Conservation (phyloP, 2,329 filamentous ascomycete genomes). For the Daldinia sp. region DNA sequence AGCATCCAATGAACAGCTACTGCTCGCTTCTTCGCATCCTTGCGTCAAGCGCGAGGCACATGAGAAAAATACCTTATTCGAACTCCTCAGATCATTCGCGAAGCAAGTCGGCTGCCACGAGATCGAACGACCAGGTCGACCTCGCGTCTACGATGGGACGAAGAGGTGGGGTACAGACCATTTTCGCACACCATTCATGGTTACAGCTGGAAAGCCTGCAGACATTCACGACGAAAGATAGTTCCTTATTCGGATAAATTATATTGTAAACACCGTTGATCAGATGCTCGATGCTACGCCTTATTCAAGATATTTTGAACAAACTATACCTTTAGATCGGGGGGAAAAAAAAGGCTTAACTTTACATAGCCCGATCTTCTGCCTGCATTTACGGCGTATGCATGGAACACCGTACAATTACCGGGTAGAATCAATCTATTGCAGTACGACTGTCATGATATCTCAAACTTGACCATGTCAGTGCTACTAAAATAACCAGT, state of each 20-base stretch:
- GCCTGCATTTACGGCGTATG: background rate
- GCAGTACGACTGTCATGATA: background rate
- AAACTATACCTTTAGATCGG: background rate
- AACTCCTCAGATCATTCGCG: background rate
- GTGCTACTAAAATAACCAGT: background rate
- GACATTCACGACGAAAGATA: conserved; percentile 5
- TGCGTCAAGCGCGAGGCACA: conserved; percentile 10
- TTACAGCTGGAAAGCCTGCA: background rate
- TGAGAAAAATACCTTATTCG: background rate
- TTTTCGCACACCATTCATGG: background rate
- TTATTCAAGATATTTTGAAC: background rate
- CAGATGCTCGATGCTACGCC: background rate
- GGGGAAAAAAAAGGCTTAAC: background rate
- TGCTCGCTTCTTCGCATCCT: conserved; percentile 29
- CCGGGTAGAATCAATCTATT: background rate
- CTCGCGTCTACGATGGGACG: background rate
- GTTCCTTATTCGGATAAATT: background rate
- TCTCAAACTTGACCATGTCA: background rate
- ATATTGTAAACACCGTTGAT: background rate
- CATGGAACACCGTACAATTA: background rate
- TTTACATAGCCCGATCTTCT: background rate
- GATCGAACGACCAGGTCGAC: background rate
- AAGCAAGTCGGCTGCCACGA: conserved; percentile 8
- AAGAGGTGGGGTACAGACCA: conserved; percentile 5
- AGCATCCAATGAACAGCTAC: conserved; percentile 12